Evolutionary conservation across 257 asterid species (phyloP).

Genomic region (Scutellaria minor): DNA sequence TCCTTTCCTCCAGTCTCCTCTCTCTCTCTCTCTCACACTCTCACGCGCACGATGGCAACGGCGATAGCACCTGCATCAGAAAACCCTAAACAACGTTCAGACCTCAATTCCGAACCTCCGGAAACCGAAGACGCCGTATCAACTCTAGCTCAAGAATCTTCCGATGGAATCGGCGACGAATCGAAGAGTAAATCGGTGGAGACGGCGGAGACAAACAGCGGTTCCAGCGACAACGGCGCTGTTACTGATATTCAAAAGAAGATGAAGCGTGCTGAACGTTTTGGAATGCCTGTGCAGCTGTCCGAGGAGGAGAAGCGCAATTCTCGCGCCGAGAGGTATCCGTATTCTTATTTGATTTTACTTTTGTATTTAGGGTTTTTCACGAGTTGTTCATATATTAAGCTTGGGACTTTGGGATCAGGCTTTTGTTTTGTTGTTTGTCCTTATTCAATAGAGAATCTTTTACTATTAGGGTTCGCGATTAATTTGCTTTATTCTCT

Average conservation of each 20-base stretch:
- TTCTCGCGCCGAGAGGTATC: conserved; percentile 77
- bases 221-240: conserved; percentile 30
- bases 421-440: background rate
- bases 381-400: background rate
- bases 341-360: conserved; percentile 34
- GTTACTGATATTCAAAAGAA: conserved; percentile 64
- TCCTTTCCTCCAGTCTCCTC: background rate
- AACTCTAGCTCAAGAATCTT: conserved; percentile 30
- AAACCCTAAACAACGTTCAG: conserved; percentile 45
- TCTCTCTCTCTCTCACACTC: background rate
- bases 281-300: conserved; percentile 63
- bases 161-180: conserved; percentile 41
- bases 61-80: conserved; percentile 39
- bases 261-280: conserved; percentile 78
- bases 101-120: conserved; percentile 35
- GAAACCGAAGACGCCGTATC: conserved; percentile 31
- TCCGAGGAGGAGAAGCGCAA: conserved; percentile 72
- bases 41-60: conserved; percentile 38
- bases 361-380: background rate
- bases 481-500: background rate
- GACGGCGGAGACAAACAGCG: conserved; percentile 6
- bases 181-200: conserved; percentile 32
- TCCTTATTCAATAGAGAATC: background rate
- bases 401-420: background rate
- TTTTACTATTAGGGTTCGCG: background rate